Base-by-base conservation (phyloP, 2,329 filamentous ascomycete genomes). In the Fusarium sulawesiense region DNA sequence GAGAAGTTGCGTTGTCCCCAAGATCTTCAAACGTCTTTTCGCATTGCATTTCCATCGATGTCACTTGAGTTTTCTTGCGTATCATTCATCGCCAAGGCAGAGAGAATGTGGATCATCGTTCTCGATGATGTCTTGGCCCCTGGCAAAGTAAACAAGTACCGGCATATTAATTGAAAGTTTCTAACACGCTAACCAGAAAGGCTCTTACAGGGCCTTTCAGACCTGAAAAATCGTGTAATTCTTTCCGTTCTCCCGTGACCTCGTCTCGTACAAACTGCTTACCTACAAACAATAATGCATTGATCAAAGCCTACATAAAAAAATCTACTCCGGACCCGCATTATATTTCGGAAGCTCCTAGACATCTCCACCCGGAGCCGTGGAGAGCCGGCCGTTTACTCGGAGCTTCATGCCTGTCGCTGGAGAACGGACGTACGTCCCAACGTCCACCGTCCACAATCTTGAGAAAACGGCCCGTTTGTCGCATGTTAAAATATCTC, bases 381-480 rank as follows among this genome's bases (percentile, higher is more conserved):
- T 70, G 68, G 68, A 72, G 68, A 71, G 65, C 61, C 68, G 68
- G 68, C 64, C 68, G 60, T 73, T 66, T 74, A 70, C 65, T 74
- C 72, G 72, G 72, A 67, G 51, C 42, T 72, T 74, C 60, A 74
- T 74, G 72, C 72, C 58, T 70, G 70, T 61, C 57, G 57, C 61
- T 72, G 69, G 69, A 30, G 68, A 72, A 66, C 65, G 41, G 51
- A 55, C 50, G 8, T 47, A 41, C 53, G 23, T 41, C 25, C 37
- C 49, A 53, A 71, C 68, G 56, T 63, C 45, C 49, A 49, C 32
- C 41, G 58, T 37, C 21, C 48, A 55, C 56, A 45, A 29, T 53
- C 48, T 37, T 21, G n/a, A 59, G 29, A 45, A 30, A 72, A 71
- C 65, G 68, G 69, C 65, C 68, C 69, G 51, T 71, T 72, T 71